These are phyloP conservation scores for bread wheat (Triticum aestivum) DNA, from an alignment of 176 grass and related monocot genomes.

Conservation along the genomic window DNA sequence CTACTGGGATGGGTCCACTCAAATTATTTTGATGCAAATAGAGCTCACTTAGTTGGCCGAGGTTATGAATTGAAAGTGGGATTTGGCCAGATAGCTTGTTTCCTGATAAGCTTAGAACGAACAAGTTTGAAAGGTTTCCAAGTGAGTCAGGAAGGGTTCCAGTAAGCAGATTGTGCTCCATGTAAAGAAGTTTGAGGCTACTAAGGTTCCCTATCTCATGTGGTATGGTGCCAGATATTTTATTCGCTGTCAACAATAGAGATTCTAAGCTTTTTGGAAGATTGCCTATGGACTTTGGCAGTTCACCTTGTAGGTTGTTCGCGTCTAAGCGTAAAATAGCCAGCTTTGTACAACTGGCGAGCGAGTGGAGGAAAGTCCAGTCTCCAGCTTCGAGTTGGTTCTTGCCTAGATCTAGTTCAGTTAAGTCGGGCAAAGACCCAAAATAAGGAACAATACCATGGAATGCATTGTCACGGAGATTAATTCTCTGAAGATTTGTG, in stretches of 20 bases:
- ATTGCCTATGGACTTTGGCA: conserved; percentile 14
- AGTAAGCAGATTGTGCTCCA: background rate
- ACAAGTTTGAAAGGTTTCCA: conserved; percentile 16
- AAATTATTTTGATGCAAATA: conserved; percentile 22
- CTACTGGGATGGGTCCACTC: conserved; percentile 5
- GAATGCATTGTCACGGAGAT: conserved; percentile 22
- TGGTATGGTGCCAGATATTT: conserved; percentile 36
- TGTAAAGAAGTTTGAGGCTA: background rate
- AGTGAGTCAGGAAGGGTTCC: conserved; percentile 30
- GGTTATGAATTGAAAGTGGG: conserved; percentile 32
- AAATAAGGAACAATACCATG: conserved; percentile 13
- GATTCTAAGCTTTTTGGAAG: background rate
- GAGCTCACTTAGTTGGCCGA: conserved; percentile 23
- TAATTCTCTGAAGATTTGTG: background rate
- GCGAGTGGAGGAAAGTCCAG: conserved; percentile 35
- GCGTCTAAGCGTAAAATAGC: background rate
- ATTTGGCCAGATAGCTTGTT: conserved; percentile 37
- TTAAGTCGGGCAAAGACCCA: background rate
- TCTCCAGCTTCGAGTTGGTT: conserved; percentile 48
- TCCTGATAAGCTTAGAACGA: background rate
- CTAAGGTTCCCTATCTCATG: conserved; percentile 8
- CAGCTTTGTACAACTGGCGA: conserved; percentile 30
- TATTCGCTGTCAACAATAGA: background rate
- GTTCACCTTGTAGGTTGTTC: conserved; percentile 17
- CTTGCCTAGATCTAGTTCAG: background rate